Evolutionary conservation across 352 stramenopile species (phyloP).

Genomic region (Phytophthora podocarpi): DNA sequence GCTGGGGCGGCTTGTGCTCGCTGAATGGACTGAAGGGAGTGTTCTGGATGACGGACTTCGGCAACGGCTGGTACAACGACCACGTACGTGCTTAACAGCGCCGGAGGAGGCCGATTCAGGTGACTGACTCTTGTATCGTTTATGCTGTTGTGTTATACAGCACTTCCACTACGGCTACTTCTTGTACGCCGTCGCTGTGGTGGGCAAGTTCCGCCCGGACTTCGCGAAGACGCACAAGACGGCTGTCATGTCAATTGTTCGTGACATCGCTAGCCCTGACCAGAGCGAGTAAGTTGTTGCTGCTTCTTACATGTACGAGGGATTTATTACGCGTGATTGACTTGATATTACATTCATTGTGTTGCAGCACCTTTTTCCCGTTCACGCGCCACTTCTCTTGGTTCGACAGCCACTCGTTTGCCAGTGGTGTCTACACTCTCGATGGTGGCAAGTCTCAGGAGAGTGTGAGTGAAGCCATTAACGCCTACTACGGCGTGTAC

Average conservation of each 20-base stretch:
- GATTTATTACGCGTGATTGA: conserved; percentile 2
- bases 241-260: conserved; percentile 73
- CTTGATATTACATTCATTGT: conserved; percentile 5
- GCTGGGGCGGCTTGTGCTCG: conserved; percentile 93
- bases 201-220: conserved; percentile 74
- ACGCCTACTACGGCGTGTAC: conserved; percentile 98
- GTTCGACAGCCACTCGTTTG: conserved; percentile 97
- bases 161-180: conserved; percentile 98
- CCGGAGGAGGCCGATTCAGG: background rate
- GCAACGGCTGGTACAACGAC: conserved; percentile 92
- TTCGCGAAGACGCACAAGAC: conserved; percentile 79
- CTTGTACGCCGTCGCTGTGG: conserved; percentile 83
- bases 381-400: conserved; percentile 96
- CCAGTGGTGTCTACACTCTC: conserved; percentile 94
- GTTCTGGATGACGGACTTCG: conserved; percentile 92
- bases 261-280: conserved; percentile 76
- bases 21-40: conserved; percentile 90
- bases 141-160: conserved; percentile 41
- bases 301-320: background rate
- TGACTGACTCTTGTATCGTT: conserved; percentile 6
- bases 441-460: conserved; percentile 97
- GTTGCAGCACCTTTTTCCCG: conserved; percentile 80
- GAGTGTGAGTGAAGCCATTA: conserved; percentile 96
- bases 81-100: conserved; percentile 60
- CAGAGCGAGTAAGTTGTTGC: conserved; percentile 59